A percentile compares a stretch with the other conserved stretches of the same genome.
These are phyloP conservation scores for Podila epicladia DNA, from an alignment of 192 early-diverging fungal genomes.

Conservation along the genomic window DNA sequence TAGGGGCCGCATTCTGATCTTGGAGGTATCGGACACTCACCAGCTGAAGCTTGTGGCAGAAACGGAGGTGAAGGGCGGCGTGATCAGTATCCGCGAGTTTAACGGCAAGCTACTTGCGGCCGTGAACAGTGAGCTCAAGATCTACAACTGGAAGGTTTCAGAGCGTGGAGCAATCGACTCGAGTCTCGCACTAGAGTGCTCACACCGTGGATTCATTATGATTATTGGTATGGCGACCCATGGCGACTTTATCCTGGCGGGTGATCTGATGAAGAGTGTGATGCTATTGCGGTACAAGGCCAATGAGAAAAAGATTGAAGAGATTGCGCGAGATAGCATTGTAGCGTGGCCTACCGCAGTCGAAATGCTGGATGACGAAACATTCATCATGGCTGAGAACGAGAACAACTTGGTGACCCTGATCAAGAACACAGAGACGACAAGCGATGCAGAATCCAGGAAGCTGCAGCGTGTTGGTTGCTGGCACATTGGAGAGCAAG, in stretches of 20 bases:
- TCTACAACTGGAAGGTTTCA: slow-evolving; percentile 25
- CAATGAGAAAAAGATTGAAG: slow-evolving; percentile 52
- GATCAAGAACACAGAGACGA: slow-evolving; percentile 58
- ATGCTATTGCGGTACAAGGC: slow-evolving; percentile 65
- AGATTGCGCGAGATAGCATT: slow-evolving; percentile 69
- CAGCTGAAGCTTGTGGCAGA: slow-evolving; percentile 62
- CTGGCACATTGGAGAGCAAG: slow-evolving; percentile 82
- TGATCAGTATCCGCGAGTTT: slow-evolving; percentile 68
- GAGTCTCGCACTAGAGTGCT: slow-evolving; percentile 38
- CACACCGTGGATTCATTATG: slow-evolving; percentile 54
- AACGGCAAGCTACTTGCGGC: slow-evolving; percentile 73
- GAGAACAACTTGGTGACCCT: slow-evolving; percentile 68
- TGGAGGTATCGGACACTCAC: slow-evolving; percentile 57
- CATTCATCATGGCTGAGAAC: slow-evolving; percentile 70
- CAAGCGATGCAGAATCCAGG: slow-evolving; percentile 60
- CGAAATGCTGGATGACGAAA: slow-evolving; percentile 65
- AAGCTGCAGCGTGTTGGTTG: slow-evolving; percentile 69
- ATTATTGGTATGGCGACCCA: slow-evolving; percentile 63
- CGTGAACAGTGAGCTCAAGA: slow-evolving; percentile 64
- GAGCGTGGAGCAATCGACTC: slow-evolving; percentile 15
- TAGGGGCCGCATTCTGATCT: slow-evolving; percentile 79
- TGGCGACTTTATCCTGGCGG: slow-evolving; percentile 80
- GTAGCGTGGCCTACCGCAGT: slow-evolving; percentile 73
- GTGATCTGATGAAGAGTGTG: slow-evolving; percentile 86
- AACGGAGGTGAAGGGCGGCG: slow-evolving; percentile 67